Conservation (phyloP, 805 yeast species). For the Cyberlindnera sargentensis region DNA sequence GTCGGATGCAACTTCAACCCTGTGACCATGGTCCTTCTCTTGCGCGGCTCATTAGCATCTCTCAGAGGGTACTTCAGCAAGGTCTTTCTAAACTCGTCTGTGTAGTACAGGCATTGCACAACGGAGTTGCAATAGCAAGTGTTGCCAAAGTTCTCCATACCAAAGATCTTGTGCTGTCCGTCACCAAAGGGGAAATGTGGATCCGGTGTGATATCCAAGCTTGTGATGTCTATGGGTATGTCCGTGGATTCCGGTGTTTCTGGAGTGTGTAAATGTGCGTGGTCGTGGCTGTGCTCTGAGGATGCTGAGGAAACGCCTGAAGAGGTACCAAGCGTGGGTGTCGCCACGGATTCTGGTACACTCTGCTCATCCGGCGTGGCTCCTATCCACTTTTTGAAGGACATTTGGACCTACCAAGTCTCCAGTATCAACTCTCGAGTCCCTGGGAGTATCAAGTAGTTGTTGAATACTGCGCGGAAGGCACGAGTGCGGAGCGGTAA, state of each 20-base stretch:
- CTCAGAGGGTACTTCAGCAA: conserved; percentile 42
- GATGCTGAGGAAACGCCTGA: not conserved
- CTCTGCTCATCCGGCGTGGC: conserved; percentile 3
- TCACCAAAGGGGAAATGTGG: conserved; percentile 47
- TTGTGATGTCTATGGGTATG: too few relatives aligned
- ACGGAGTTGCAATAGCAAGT: conserved; percentile 95
- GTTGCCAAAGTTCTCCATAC: conserved; percentile 82
- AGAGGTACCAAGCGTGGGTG: not conserved
- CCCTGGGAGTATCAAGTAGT: too few relatives aligned
- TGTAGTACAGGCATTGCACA: conserved; percentile 77
- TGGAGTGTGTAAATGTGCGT: too few relatives aligned
- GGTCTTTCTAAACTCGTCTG: conserved; percentile 57
- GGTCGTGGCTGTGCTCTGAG: too few relatives aligned
- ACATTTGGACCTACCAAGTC: conserved; percentile 5
- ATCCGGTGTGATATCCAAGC: not conserved
- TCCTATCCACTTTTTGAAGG: conserved; percentile 18
- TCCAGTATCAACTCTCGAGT: too few relatives aligned
- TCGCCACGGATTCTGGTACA: not conserved
- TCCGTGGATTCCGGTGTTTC: too few relatives aligned
- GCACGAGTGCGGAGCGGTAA: too few relatives aligned
- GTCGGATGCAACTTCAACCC: conserved; percentile 36
- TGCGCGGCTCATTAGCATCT: conserved; percentile 22
- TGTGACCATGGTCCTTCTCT: conserved; percentile 32
- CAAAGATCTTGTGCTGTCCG: conserved; percentile 64
- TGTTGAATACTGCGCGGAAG: too few relatives aligned